phyloP scores from a whole-genome alignment of 2,329 filamentous ascomycete genomes.

The Graphium sp. region DNA sequence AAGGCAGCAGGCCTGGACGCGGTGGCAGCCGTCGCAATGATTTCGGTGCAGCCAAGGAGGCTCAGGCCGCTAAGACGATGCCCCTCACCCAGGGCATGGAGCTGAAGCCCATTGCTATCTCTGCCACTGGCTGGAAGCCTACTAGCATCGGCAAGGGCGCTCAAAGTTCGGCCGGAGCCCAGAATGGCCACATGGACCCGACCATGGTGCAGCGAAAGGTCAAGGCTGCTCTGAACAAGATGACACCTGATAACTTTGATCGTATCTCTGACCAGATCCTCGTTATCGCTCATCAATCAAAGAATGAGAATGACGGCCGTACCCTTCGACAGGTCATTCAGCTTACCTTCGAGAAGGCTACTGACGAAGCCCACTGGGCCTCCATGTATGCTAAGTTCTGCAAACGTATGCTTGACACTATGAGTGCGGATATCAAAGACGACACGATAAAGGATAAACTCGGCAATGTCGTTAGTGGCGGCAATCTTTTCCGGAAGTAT shows the following conservation, averaged over 20 bases:
- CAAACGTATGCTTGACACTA: constrained; percentile 88
- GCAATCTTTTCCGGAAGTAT: constrained; percentile 94
- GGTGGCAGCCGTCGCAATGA: constrained; percentile 46
- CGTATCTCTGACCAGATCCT: constrained; percentile 89
- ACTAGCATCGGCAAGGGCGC: constrained; percentile 39
- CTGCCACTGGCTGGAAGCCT: constrained; percentile 79
- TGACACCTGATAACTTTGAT: constrained; percentile 98
- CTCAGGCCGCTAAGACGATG: constrained; percentile 70
- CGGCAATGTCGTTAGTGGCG: constrained; percentile 76
- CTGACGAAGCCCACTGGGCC: constrained; percentile 95
- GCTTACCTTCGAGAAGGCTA: constrained; percentile 97
- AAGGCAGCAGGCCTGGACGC: constrained; percentile 42
- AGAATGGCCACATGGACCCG: constrained; percentile 55
- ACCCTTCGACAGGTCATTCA: constrained; percentile 96
- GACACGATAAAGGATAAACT: constrained; percentile 87
- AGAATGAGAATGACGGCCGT: constrained; percentile 85
- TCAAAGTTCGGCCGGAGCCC: constrained; percentile 17
- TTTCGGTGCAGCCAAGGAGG: constrained; percentile 40
- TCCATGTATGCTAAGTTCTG: constrained; percentile 99
- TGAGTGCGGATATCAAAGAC: constrained; percentile 89
- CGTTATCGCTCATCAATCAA: constrained; percentile 82
- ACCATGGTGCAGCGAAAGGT: constrained; percentile 97
- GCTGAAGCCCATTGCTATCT: constrained; percentile 60
- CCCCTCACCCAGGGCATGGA: constrained; percentile 74
- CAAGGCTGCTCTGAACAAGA: constrained; percentile 97